Evolutionary conservation across 768 basidiomycete genomes (phyloP).

Genomic region (Boletus reticulatus): DNA sequence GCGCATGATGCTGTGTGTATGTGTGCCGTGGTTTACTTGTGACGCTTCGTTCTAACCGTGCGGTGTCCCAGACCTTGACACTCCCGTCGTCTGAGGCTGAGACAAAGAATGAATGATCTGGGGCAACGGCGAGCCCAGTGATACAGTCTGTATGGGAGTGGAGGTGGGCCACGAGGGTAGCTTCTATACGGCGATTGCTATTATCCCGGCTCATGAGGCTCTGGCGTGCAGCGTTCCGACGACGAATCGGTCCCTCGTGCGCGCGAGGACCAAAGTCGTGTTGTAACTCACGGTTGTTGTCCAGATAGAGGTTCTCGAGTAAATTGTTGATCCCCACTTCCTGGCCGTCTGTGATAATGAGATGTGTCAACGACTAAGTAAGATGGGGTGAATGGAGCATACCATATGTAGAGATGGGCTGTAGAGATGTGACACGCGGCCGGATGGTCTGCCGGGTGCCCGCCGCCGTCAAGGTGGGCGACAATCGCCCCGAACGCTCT

Average conservation of each 20-base stretch:
- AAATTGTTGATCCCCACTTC: constrained; percentile 88
- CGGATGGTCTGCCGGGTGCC: constrained; percentile 49
- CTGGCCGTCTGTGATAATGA: constrained; percentile 64
- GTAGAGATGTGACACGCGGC: constrained; percentile 48
- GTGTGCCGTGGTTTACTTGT: constrained; percentile 80
- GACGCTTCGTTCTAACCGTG: constrained; percentile 90
- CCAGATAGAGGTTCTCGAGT: constrained; percentile 86
- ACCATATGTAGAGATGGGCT: constrained; percentile 76
- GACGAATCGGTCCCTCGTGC: constrained; percentile 75
- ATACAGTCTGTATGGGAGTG: constrained; percentile 79
- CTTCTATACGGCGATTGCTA: constrained; percentile 59
- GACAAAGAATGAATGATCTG: constrained; percentile 93
- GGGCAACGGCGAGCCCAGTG: constrained; percentile 81
- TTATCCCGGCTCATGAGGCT: constrained; percentile 67
- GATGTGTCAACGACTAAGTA: constrained; percentile 1
- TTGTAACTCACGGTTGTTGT: constrained; percentile 81
- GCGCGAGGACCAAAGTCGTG: constrained; percentile 91
- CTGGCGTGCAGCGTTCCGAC: constrained; percentile 71
- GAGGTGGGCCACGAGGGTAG: constrained; percentile 80
- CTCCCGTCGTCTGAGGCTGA: constrained; percentile 94
- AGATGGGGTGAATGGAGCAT: constrained; percentile 10
- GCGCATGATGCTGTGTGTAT: constrained; percentile 70
- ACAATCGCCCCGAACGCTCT: constrained; percentile 73
- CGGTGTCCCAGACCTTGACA: constrained; percentile 90
- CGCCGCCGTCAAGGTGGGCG: constrained; percentile 65